Evolutionary conservation across 2,329 filamentous ascomycete genomes (phyloP).

Genomic region (Basipetospora sp.): DNA sequence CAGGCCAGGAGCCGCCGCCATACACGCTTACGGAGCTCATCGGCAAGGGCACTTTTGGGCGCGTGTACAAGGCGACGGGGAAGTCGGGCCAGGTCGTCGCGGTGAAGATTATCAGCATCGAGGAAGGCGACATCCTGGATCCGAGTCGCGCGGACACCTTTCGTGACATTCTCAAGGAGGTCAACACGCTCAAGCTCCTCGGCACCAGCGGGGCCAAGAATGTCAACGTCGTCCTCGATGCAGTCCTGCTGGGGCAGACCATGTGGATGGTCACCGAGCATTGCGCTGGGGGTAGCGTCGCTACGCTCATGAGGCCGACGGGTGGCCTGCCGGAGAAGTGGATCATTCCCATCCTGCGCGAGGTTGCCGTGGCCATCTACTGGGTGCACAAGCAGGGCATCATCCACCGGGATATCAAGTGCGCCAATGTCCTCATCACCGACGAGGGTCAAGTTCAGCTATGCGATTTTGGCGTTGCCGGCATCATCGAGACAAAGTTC

Average conservation of each 20-base stretch:
- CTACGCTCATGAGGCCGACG: slow-evolving; percentile 54
- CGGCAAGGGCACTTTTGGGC: slow-evolving; percentile 59
- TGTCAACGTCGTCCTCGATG: slow-evolving; percentile 69
- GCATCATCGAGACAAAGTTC: slow-evolving; percentile 58
- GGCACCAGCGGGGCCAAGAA: slow-evolving; percentile 62
- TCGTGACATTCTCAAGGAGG: slow-evolving; percentile 54
- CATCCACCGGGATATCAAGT: slow-evolving; percentile 59
- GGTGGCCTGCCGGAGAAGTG: slow-evolving; percentile 55
- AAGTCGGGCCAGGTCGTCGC: slow-evolving; percentile 45
- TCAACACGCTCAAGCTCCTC: slow-evolving; percentile 55
- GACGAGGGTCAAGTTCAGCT: slow-evolving; percentile 65
- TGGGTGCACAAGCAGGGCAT: slow-evolving; percentile 57
- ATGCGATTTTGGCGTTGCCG: slow-evolving; percentile 73
- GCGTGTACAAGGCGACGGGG: slow-evolving; percentile 51
- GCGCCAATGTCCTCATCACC: slow-evolving; percentile 66
- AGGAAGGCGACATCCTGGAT: slow-evolving; percentile 56
- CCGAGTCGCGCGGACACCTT: slow-evolving; percentile 52
- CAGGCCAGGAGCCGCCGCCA: slow-evolving; percentile 1
- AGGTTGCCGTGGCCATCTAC: slow-evolving; percentile 49
- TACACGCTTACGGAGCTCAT: slow-evolving; percentile 60
- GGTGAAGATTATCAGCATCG: slow-evolving; percentile 73
- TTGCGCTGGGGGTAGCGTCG: slow-evolving; percentile 71
- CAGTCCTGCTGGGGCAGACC: slow-evolving; percentile 59
- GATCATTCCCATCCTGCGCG: slow-evolving; percentile 52
- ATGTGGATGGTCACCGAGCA: slow-evolving; percentile 86